These are phyloP conservation scores for Coniosporium tulheliwenetii DNA, from an alignment of 2,329 filamentous ascomycete species.

Conservation along the genomic window DNA sequence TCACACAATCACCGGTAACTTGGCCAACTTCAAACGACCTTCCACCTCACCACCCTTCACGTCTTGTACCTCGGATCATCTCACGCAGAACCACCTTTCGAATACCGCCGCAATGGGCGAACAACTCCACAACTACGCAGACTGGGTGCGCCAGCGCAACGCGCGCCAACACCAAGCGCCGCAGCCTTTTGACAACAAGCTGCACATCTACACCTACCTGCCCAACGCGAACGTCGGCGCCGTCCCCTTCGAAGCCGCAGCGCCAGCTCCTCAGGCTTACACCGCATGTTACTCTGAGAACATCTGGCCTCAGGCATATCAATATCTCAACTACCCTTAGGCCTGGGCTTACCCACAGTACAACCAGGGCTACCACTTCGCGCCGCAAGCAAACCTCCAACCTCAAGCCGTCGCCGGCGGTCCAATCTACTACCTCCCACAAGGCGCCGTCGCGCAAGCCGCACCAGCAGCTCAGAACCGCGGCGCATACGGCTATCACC, in stretches of 20 bases:
- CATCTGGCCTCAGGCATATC: background rate
- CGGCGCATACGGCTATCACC: conserved; percentile 3
- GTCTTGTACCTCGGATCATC: conserved; percentile 4
- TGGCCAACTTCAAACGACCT: no score
- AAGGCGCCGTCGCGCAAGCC: background rate
- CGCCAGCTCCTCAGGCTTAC: conserved; percentile 4
- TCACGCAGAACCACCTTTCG: conserved; percentile 1
- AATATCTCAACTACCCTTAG: background rate
- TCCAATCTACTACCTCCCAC: conserved; percentile 3
- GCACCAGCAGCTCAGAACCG: background rate
- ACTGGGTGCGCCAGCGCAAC: conserved; percentile 1
- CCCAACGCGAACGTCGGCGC: background rate
- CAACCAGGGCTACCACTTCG: conserved; percentile 4
- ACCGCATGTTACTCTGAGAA: background rate
- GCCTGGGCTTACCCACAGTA: conserved; percentile 1
- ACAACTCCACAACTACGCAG: no score
- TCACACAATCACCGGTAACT: no score
- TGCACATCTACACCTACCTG: conserved; percentile 11
- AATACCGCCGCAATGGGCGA: no score
- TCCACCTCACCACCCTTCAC: conserved; percentile 3
- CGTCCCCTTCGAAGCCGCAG: conserved; percentile 2
- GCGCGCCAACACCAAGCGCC: conserved; percentile 7
- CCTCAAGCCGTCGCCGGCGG: background rate
- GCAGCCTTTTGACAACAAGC: conserved; percentile 11
- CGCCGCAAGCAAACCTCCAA: conserved; percentile 1